Conservation (phyloP, 148 eudicot species). For the Hydrangea macrophylla region DNA sequence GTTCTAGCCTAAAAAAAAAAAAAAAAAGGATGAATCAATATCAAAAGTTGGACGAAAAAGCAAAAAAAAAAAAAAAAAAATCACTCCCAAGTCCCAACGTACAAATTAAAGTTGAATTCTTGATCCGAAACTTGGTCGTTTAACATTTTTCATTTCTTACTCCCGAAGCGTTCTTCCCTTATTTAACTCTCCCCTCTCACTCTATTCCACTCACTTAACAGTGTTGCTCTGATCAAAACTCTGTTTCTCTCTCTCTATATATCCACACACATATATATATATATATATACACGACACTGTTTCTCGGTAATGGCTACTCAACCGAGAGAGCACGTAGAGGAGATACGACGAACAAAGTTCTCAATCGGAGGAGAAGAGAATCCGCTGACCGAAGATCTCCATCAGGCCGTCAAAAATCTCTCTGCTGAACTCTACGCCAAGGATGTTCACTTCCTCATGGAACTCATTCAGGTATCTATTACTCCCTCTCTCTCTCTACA, state of each 20-base stretch:
- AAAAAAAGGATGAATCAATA: no score
- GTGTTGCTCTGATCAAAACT: not conserved
- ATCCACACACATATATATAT: not conserved
- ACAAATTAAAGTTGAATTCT: no score
- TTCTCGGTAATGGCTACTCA: constrained; percentile 11
- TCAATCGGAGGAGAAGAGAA: constrained; percentile 47
- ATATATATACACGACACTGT: not conserved
- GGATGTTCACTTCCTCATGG: constrained; percentile 68
- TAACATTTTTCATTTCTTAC: not conserved
- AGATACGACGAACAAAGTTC: constrained; percentile 42
- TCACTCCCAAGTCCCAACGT: no score
- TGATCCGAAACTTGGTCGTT: no score
- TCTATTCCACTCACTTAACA: not conserved
- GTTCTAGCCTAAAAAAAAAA: no score
- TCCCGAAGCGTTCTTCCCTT: not conserved
- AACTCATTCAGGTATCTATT: constrained; percentile 57
- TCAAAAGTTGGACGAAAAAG: no score
- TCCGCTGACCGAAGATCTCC: constrained; percentile 33
- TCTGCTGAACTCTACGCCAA: constrained; percentile 65
- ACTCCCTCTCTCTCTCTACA: not conserved
- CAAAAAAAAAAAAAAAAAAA: no score
- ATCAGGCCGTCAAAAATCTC: constrained; percentile 51
- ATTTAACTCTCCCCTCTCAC: not conserved
- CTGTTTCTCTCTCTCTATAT: not conserved
- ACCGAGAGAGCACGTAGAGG: constrained; percentile 55